These are phyloP conservation scores for Dactylellina cionopaga DNA, from an alignment of 2,329 filamentous ascomycete species.

Conservation along the genomic window DNA sequence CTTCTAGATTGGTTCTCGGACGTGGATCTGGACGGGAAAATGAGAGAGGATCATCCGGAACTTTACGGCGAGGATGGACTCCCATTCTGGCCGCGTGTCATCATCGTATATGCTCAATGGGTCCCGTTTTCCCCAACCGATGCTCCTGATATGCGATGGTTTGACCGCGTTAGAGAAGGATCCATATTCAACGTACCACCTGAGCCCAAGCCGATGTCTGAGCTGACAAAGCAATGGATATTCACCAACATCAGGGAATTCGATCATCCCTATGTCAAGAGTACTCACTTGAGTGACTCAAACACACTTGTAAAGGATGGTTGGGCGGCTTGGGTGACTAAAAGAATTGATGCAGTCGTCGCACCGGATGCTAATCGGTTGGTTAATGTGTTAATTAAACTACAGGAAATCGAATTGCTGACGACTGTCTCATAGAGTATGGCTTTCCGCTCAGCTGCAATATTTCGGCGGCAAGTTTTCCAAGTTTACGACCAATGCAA, in stretches of 20 bases:
- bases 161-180: constrained; percentile 60
- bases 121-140: constrained; percentile 61
- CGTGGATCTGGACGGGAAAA: constrained; percentile 60
- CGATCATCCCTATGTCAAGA: constrained; percentile 65
- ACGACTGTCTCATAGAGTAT: neutral
- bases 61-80: constrained; percentile 55
- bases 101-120: constrained; percentile 66
- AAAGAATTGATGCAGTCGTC: constrained; percentile 61
- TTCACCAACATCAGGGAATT: constrained; percentile 65
- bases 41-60: constrained; percentile 56
- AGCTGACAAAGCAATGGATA: constrained; percentile 64
- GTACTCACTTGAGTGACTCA: constrained; percentile 63
- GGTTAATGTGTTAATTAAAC: constrained; percentile 59
- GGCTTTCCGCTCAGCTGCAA: constrained; percentile 63
- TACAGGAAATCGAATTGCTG: too few relatives aligned
- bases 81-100: constrained; percentile 61
- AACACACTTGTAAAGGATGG: constrained; percentile 61
- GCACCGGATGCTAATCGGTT: constrained; percentile 60
- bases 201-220: constrained; percentile 62
- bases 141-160: constrained; percentile 60
- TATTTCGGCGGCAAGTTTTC: constrained; percentile 64
- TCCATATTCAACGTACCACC: constrained; percentile 57
- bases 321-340: constrained; percentile 61
- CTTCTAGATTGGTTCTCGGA: constrained; percentile 61
- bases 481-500: constrained; percentile 61